Percentiles rank a stretch among this genome's conserved stretches.
phyloP scores from a whole-genome alignment of 176 grass and related monocot genomes.

The Aechmea fasciata region DNA sequence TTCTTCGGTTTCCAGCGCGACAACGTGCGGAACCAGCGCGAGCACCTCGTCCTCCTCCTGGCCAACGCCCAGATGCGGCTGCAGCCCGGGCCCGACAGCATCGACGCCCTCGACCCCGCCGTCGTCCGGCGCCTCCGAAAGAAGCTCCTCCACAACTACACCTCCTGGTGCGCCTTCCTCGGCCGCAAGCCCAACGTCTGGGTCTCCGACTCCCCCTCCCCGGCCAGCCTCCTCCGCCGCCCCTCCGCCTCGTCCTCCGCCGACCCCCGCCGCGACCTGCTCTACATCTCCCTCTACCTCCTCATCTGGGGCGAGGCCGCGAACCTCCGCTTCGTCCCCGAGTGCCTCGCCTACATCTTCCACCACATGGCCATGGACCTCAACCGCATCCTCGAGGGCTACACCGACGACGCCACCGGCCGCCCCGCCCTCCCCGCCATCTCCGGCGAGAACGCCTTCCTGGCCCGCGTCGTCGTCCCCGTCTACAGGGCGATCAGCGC shows the following conservation, averaged over 20 bases:
- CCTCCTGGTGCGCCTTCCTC: slow-evolving; percentile 66
- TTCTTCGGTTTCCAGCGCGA: slow-evolving; percentile 84
- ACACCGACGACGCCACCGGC: slow-evolving; percentile 30
- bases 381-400: slow-evolving; percentile 49
- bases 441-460: slow-evolving; percentile 60
- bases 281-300: slow-evolving; percentile 76
- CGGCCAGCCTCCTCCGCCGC: background rate
- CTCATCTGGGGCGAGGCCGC: slow-evolving; percentile 94
- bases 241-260: background rate
- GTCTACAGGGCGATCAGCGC: slow-evolving; percentile 49
- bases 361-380: slow-evolving; percentile 85
- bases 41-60: slow-evolving; percentile 94
- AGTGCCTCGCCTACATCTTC: slow-evolving; percentile 90
- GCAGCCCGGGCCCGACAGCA: slow-evolving; percentile 16
- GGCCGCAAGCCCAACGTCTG: slow-evolving; percentile 48
- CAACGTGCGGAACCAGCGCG: slow-evolving; percentile 87
- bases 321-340: slow-evolving; percentile 86
- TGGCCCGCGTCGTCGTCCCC: slow-evolving; percentile 58
- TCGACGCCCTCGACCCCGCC: slow-evolving; percentile 45
- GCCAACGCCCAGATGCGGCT: slow-evolving; percentile 72
- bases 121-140: slow-evolving; percentile 46
- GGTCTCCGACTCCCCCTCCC: slow-evolving; percentile 9
- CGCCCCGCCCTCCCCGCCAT: slow-evolving; percentile 36
- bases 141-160: slow-evolving; percentile 84
- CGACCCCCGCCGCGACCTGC: slow-evolving; percentile 52